phyloP scores from a whole-genome alignment of 2,329 filamentous ascomycete species.

The Fusarium irregulare region DNA sequence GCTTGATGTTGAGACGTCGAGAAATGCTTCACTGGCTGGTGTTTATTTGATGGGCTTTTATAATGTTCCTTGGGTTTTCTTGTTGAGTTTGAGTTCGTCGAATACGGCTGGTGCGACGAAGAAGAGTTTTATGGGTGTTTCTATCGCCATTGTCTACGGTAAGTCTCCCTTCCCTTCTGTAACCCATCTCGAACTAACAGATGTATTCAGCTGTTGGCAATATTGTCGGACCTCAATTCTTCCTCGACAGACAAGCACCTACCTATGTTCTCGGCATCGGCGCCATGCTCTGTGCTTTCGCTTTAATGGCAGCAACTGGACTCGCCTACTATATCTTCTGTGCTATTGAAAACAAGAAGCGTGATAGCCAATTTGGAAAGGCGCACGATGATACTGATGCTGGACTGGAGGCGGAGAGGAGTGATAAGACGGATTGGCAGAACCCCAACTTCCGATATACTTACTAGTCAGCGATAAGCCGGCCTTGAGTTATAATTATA shows the following conservation, averaged over 20 bases:
- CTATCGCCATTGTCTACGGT: slow-evolving; percentile 47
- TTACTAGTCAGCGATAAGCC: not conserved
- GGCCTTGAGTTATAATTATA: rapidly evolving
- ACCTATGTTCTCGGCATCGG: slow-evolving; percentile 46
- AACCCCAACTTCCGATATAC: slow-evolving; percentile 38
- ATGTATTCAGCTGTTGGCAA: slow-evolving; percentile 38
- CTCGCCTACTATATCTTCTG: slow-evolving; percentile 40
- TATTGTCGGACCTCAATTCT: slow-evolving; percentile 49
- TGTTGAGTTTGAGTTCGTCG: slow-evolving; percentile 47
- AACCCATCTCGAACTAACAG: too few species aligned
- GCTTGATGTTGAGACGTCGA: slow-evolving; percentile 22
- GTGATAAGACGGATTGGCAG: slow-evolving; percentile 32
- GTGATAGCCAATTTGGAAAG: slow-evolving; percentile 25
- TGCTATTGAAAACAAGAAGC: slow-evolving; percentile 40
- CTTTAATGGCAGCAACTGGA: slow-evolving; percentile 39
- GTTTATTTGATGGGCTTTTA: slow-evolving; percentile 52
- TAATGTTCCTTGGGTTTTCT: slow-evolving; percentile 47
- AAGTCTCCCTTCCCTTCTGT: too few species aligned
- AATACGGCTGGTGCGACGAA: slow-evolving; percentile 49
- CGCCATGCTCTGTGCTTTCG: slow-evolving; percentile 46
- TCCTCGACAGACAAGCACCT: slow-evolving; percentile 43
- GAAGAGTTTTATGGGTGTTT: slow-evolving; percentile 48
- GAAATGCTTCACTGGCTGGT: slow-evolving; percentile 46
- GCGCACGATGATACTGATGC: not conserved
- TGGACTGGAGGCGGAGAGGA: slow-evolving; percentile 18